A percentile compares a stretch with the other conserved stretches of the same genome.
Conservation (phyloP, 495 filamentous ascomycete genomes). For the Daldinia childiae region DNA sequence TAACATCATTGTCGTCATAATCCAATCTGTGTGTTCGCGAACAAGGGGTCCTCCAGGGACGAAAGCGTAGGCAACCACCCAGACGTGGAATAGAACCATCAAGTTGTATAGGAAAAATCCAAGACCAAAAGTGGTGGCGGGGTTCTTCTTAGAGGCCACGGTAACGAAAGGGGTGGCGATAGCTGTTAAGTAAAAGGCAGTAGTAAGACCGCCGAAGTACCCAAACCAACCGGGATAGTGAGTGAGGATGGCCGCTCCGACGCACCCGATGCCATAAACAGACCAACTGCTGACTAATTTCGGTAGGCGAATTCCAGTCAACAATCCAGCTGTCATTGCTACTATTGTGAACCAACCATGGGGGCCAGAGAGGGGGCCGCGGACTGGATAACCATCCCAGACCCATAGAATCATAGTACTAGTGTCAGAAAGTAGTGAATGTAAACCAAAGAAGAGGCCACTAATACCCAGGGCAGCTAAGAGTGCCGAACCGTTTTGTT, state of each 20-base stretch:
- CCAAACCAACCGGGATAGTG: constrained; percentile 85
- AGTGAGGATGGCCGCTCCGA: constrained; percentile 84
- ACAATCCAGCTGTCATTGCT: constrained; percentile 85
- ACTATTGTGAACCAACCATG: constrained; percentile 87
- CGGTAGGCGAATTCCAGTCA: constrained; percentile 78
- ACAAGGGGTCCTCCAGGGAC: constrained; percentile 96
- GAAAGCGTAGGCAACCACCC: constrained; percentile 98
- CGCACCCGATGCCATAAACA: constrained; percentile 76
- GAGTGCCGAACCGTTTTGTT: constrained; percentile 70
- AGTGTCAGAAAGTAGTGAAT: constrained; percentile 93
- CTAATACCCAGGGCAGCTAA: constrained; percentile 81
- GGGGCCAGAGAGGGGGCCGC: constrained; percentile 86
- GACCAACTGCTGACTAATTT: constrained; percentile 80
- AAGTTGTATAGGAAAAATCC: constrained; percentile 92
- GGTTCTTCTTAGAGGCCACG: constrained; percentile 76
- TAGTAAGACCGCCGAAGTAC: constrained; percentile 81
- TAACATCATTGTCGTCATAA: constrained; percentile 88
- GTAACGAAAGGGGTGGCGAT: constrained; percentile 77
- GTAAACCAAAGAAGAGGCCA: constrained; percentile 88
- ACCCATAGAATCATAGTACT: constrained; percentile 99
- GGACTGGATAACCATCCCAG: constrained; percentile 96
- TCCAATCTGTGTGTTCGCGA: constrained; percentile 93
- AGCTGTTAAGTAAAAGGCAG: constrained; percentile 86
- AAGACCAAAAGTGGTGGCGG: constrained; percentile 81
- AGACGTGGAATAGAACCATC: constrained; percentile 92